phyloP scores from a whole-genome alignment of 768 basidiomycete genomes.

The Saitozyma podzolica region DNA sequence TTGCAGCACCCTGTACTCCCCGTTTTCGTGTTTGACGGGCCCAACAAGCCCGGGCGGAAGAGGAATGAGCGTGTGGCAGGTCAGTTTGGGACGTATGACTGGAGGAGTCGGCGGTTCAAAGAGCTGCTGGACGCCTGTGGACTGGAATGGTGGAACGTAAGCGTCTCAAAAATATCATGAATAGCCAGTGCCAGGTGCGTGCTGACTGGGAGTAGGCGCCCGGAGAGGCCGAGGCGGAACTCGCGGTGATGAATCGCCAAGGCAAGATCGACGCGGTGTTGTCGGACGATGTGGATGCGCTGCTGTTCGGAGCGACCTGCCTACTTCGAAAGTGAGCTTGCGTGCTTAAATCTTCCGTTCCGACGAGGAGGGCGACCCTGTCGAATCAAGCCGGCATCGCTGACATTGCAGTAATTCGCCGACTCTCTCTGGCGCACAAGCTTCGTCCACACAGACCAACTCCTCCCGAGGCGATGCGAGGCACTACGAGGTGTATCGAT shows the following conservation, averaged over 20 bases:
- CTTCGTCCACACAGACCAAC: conserved; percentile 58
- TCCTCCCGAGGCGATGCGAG: conserved; percentile 23
- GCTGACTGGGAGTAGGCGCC: conserved; percentile 59
- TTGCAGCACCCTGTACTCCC: conserved; percentile 73
- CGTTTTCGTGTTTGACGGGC: conserved; percentile 87
- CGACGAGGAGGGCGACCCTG: neutral
- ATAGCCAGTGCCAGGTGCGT: neutral
- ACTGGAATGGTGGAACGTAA: conserved; percentile 57
- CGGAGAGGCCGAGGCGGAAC: conserved; percentile 91
- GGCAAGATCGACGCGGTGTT: conserved; percentile 84
- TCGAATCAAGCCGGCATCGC: neutral
- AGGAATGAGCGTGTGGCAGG: conserved; percentile 55
- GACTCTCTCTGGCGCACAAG: conserved; percentile 51
- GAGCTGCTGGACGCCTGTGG: conserved; percentile 57
- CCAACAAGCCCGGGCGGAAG: conserved; percentile 76
- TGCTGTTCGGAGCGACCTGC: conserved; percentile 80
- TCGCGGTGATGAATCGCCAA: conserved; percentile 78
- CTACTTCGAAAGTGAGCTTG: conserved; percentile 76
- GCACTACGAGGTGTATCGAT: conserved; percentile 55
- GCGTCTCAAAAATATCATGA: conserved; percentile 9
- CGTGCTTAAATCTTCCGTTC: neutral
- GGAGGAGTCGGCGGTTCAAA: conserved; percentile 45
- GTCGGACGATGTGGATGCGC: conserved; percentile 90
- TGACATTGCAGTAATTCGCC: conserved; percentile 37
- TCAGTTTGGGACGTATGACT: conserved; percentile 45